Percentiles rank a stretch among this genome's conserved stretches.
Conservation (phyloP, 73 alveolate genomes). For the Blepharisma japonicum region DNA sequence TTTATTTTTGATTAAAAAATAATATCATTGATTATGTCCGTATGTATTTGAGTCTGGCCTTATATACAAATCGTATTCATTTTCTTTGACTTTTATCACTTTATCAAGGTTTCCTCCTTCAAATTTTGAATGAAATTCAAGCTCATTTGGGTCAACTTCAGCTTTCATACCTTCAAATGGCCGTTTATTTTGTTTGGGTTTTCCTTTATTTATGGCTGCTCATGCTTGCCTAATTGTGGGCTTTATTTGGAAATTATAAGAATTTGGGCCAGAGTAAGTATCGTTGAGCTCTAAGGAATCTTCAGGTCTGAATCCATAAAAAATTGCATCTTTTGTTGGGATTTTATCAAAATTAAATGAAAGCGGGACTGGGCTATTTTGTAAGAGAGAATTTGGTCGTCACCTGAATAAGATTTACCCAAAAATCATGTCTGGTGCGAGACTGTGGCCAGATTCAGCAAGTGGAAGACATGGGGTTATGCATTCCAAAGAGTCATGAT, state of each 20-base stretch:
- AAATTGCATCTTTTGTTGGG: neutral
- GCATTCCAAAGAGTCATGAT: neutral
- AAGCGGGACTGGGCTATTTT: neutral
- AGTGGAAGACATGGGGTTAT: neutral
- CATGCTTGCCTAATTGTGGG: constrained; percentile 12
- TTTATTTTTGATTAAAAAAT: constrained; percentile 84
- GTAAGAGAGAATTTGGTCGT: neutral
- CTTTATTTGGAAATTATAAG: neutral
- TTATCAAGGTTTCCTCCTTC: constrained; percentile 92
- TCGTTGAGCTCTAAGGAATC: constrained; percentile 7
- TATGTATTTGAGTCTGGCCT: constrained; percentile 94
- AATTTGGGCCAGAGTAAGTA: neutral
- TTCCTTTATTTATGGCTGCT: neutral
- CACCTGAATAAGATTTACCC: neutral
- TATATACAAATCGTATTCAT: constrained; percentile 88
- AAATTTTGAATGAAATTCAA: constrained; percentile 90
- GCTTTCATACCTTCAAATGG: neutral
- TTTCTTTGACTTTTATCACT: constrained; percentile 66
- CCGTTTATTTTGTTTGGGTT: neutral
- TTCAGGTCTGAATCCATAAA: neutral
- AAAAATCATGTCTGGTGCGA: neutral
- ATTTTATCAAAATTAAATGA: neutral
- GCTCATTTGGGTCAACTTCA: neutral
- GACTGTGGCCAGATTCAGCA: neutral
- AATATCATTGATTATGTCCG: constrained; percentile 96